Base-by-base conservation (phyloP, 768 basidiomycete species). In the Coprinopsis cinerea region DNA sequence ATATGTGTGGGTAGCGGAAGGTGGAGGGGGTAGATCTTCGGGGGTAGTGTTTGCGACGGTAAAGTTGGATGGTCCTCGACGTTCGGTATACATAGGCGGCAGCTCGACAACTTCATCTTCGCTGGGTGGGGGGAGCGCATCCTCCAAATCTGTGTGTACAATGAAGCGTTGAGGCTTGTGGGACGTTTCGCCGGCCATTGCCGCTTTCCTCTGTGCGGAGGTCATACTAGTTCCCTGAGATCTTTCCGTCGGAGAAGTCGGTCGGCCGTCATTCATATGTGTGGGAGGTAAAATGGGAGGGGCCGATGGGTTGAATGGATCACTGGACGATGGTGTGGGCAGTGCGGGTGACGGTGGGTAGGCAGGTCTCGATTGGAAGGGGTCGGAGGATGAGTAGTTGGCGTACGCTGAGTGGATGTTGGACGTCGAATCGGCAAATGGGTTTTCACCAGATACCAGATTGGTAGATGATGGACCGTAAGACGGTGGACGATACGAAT, bases 11-110 rank as follows among this genome's bases (percentile, higher is more conserved):
- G 2, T 20, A 10, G 5, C 5, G 35, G 35, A 18, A 17, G 22
- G 35, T n/a, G 2, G n/a, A 7, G 4, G 20, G n/a, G 39, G 13
- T 28, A 14, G 24, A 18, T 30, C 22, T 25, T 6, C 22, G 9
- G 39, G 48, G 18, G 18, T n/a, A 15, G 51, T 32, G 18, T 52
- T 47, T 24, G 17, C 24, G 20, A 52, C 27, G 18, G 25, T 47
- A 32, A 43, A 49, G 44, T 34, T 47, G 30, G 39, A 48, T 43
- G 64, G 61, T 13, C 57, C 64, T 17, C 73, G 74, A 28, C 76
- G 68, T 53, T 79, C 82, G 22, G 73, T 73, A 59, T 89, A 89
- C 60, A 80, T 80, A 14, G 86, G 86, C 23, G 87, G 87, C n/a
- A 88, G 72, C 64, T 89, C 87, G 4, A 88, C 73, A 18, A 85